These are phyloP conservation scores for Begonia fuchsioides DNA, from an alignment of 306 rosid genomes.

Conservation along the genomic window DNA sequence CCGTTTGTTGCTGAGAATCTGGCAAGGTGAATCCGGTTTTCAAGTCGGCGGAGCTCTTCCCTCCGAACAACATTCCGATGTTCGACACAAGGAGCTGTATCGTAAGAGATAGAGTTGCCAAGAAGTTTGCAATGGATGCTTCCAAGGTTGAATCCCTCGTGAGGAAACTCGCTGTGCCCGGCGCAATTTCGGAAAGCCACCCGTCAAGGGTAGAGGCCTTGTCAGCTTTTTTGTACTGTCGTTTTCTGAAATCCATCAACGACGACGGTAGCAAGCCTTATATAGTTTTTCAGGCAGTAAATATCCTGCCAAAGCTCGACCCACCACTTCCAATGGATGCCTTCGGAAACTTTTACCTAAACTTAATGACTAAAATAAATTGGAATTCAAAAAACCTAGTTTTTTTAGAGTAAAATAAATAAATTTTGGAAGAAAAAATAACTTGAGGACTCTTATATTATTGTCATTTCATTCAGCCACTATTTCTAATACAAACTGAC, in stretches of 20 bases:
- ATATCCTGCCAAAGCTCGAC: constrained; percentile 30
- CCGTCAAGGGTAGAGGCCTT: constrained; percentile 42
- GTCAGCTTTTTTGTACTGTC: constrained; percentile 42
- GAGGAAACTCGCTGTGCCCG: constrained; percentile 4
- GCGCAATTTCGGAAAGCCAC: not conserved
- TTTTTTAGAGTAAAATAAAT: no score
- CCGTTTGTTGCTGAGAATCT: constrained; percentile 6
- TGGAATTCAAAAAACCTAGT: no score
- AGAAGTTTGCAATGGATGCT: constrained; percentile 28
- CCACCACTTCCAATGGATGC: constrained; percentile 20
- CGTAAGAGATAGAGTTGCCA: constrained; percentile 18
- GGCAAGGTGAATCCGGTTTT: constrained; percentile 17
- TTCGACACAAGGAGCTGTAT: constrained; percentile 17
- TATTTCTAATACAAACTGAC: no score
- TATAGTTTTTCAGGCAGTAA: constrained; percentile 24
- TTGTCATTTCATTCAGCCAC: no score
- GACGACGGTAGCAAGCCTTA: constrained; percentile 3
- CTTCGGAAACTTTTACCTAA: constrained; percentile 22
- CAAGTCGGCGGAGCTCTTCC: constrained; percentile 31
- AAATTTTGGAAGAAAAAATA: no score
- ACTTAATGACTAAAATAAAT: constrained; percentile 15
- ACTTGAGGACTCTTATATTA: no score
- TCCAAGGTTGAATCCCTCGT: constrained; percentile 18
- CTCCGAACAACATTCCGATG: constrained; percentile 21
- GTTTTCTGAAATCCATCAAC: constrained; percentile 19